These are phyloP conservation scores for Talaromyces pinophilus DNA, from an alignment of 2,329 filamentous ascomycete genomes.

Conservation along the genomic window DNA sequence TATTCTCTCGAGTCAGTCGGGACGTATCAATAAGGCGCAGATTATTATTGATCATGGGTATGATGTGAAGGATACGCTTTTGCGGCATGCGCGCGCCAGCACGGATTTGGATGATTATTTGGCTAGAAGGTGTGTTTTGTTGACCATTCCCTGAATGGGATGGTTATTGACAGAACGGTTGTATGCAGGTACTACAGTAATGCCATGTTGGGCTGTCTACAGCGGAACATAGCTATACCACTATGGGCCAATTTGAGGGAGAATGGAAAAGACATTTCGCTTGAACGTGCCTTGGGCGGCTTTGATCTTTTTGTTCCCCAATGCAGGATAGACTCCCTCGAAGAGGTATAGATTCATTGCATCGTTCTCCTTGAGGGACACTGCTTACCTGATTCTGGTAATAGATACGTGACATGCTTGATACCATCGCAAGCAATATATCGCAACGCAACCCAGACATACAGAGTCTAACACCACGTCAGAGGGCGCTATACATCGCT, in stretches of 20 bases:
- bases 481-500: conserved; percentile 68
- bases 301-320: conserved; percentile 89
- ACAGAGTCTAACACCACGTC: conserved; percentile 59
- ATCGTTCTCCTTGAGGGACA: background rate
- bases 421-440: conserved; percentile 63
- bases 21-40: conserved; percentile 69
- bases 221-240: conserved; percentile 75
- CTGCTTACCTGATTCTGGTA: conserved; percentile 18
- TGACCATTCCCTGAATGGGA: background rate
- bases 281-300: conserved; percentile 75
- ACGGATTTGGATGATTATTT: conserved; percentile 71
- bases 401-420: conserved; percentile 66
- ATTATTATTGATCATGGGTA: conserved; percentile 73
- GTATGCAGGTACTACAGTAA: conserved; percentile 69
- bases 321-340: conserved; percentile 70
- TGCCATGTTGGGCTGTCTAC: conserved; percentile 73
- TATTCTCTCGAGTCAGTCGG: conserved; percentile 69
- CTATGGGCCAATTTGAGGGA: conserved; percentile 67
- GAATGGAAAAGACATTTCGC: conserved; percentile 52
- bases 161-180: background rate
- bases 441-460: conserved; percentile 56
- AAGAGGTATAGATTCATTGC: conserved; percentile 56
- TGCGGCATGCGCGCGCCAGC: conserved; percentile 63
- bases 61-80: conserved; percentile 82
- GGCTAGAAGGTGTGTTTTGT: conserved; percentile 59